Base-by-base conservation (phyloP, 495 filamentous ascomycete genomes). In the Tuber borchii region DNA sequence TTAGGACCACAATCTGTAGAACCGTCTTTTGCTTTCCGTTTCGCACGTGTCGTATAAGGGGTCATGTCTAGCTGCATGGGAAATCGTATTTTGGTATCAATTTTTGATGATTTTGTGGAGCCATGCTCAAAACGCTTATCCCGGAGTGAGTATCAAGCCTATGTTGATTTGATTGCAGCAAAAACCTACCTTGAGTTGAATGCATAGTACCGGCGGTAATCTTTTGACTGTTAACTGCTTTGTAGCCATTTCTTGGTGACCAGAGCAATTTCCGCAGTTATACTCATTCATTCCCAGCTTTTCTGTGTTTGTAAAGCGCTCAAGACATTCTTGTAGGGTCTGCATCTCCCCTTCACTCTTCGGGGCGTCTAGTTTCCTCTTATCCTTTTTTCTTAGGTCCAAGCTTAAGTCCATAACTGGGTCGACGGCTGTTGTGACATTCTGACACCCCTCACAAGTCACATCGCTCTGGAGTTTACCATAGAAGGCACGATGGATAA, bases 401-500 rank as follows among this genome's bases (percentile, higher is more conserved):
- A 97, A 87, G 80, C 90, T 93, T 19, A 97, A 87, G 79, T 97
- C 93, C 73, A 95, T 90, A 82, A 97, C 92, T 19, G 93, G 93
- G 79, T 97, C 93, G 73, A 91, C 87, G 22, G 93, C 90, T 71
- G 90, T 90, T 2, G 92, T 95, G 65, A 90, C 87, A 80, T 92
- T 93, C 75, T 88, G 85, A 83, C 94, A 97, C 79, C 90, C 89
- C 79, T 91, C 89, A 84, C 94, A 97, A 48, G 94, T 97, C 56
- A 95, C 92, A 73, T 90, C 93, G 84, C 90, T 94, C 72, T 91
- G 91, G 12, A 94, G 87, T 83, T 94, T 93, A 56, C 94, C 94
- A 80, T 94, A 94, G 83, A 95, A 97, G 2, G 90, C 91, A 74
- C 91, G 89, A 84, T 97, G 94, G 81, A 97, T 93, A 82, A 97